These are phyloP conservation scores for Emmonsiellopsis sp. DNA, from an alignment of 2,329 filamentous ascomycete genomes.

Conservation along the genomic window DNA sequence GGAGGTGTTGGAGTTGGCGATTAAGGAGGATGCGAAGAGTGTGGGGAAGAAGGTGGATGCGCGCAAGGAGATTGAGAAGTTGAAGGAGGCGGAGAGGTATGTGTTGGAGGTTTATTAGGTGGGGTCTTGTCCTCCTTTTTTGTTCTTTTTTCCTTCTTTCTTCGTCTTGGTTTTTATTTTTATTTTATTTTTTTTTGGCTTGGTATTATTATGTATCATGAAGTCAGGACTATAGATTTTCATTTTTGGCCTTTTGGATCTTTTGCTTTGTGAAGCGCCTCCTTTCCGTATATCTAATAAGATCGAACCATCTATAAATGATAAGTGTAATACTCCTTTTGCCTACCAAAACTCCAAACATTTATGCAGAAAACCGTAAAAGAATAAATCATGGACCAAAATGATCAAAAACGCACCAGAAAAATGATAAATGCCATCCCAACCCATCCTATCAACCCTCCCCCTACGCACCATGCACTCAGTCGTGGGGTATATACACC, in stretches of 20 bases:
- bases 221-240: not conserved
- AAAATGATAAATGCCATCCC: no score
- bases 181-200: no score
- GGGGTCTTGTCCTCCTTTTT: no score
- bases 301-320: not conserved
- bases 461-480: no score
- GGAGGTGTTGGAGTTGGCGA: conserved; percentile 85
- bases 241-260: not conserved
- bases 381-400: no score
- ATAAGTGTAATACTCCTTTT: not conserved
- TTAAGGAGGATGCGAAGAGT: conserved; percentile 62
- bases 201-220: not conserved
- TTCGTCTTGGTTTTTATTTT: no score
- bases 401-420: no score
- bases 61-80: conserved; percentile 84
- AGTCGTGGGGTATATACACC: not conserved
- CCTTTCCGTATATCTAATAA: not conserved
- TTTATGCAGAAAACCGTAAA: not conserved
- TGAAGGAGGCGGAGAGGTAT: conserved; percentile 92
- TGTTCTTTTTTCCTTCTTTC: no score
- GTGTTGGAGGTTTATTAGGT: conserved; percentile 89
- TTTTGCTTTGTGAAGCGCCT: no score
- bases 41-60: conserved; percentile 73
- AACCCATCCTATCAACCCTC: no score
- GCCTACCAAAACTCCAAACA: not conserved